A percentile compares a stretch with the other conserved stretches of the same genome.
Conservation (phyloP, 345 rosid genomes). For the Brassica napus region Da-Ae NC_063434.1:1459501-1460000, state of each 20-base stretch:
- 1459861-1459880: constrained; percentile 60
- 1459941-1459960: constrained; percentile 68
- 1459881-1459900: constrained; percentile 70
- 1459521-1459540: constrained; percentile 76
- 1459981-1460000: background rate
- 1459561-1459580: constrained; percentile 86
- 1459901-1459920: constrained; percentile 72
- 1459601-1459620: constrained; percentile 85
- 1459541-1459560: constrained; percentile 74
- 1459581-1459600: constrained; percentile 87
- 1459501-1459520: constrained; percentile 86
- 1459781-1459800: constrained; percentile 77
- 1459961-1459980: background rate
- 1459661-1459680: constrained; percentile 21
- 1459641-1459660: constrained; percentile 73
- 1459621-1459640: constrained; percentile 90
- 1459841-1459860: constrained; percentile 64
- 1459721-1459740: constrained; percentile 67
- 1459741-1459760: constrained; percentile 46
- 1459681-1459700: background rate
- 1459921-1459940: constrained; percentile 67
- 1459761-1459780: constrained; percentile 68
- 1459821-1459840: constrained; percentile 81
- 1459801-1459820: constrained; percentile 83
- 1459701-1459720: constrained; percentile 49